Conservation (phyloP, 805 yeast species). For the Candida yuanshanica region DNA sequence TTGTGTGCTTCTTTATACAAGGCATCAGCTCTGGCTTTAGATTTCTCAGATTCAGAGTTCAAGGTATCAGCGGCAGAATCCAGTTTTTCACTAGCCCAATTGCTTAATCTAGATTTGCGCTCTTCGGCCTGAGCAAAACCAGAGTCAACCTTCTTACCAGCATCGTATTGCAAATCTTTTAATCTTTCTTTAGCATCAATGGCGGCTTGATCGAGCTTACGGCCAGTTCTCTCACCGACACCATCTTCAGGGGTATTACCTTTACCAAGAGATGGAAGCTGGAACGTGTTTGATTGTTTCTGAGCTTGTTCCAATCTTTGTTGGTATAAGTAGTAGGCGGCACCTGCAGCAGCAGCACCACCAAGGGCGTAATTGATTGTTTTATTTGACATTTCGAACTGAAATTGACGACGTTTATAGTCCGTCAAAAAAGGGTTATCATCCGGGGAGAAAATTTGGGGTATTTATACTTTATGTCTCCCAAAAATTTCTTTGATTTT, state of each 20-base stretch:
- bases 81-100: slow-evolving; percentile 20
- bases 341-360: slow-evolving; percentile 22
- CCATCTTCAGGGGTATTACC: slow-evolving; percentile 9
- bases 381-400: not conserved
- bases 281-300: not conserved
- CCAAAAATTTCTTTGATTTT: not conserved
- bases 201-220: slow-evolving; percentile 22
- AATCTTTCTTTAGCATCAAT: slow-evolving; percentile 12
- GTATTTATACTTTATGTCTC: not conserved
- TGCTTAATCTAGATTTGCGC: slow-evolving; percentile 10
- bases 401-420: not conserved
- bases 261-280: slow-evolving; percentile 8
- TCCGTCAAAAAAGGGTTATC: not conserved
- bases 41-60: slow-evolving; percentile 10
- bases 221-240: slow-evolving; percentile 20
- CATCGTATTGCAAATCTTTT: slow-evolving; percentile 13
- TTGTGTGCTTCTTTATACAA: slow-evolving; percentile 12
- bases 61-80: slow-evolving; percentile 10
- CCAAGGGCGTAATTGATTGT: slow-evolving; percentile 16
- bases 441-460: not conserved
- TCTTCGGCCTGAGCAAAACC: slow-evolving; percentile 11
- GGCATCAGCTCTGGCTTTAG: slow-evolving; percentile 16
- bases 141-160: slow-evolving; percentile 16
- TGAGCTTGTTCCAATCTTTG: slow-evolving; percentile 17
- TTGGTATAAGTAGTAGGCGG: slow-evolving; percentile 21